A percentile compares a stretch with the other conserved stretches of the same genome.
Conservation (phyloP, 768 basidiomycete species). For the Suillus fuscotomentosus region DNA sequence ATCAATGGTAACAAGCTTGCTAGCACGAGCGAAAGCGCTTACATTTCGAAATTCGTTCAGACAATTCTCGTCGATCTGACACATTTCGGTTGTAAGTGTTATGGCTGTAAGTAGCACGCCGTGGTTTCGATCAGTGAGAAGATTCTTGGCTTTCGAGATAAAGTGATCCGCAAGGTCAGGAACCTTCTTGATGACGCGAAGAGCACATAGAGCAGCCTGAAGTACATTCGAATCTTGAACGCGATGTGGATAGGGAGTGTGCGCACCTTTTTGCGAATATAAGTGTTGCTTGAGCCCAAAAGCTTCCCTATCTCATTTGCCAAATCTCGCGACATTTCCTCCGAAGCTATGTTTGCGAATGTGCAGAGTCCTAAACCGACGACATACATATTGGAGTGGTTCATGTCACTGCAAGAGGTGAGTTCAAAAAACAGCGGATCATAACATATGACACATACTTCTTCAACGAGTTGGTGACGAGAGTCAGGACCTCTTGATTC, state of each 20-base stretch:
- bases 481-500: constrained; percentile 94
- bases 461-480: constrained; percentile 97
- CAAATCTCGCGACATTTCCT: constrained; percentile 99
- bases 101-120: constrained; percentile 94
- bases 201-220: constrained; percentile 92
- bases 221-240: background rate
- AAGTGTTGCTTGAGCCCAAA: constrained; percentile 95
- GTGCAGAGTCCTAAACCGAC: constrained; percentile 97
- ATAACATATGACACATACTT: constrained; percentile 57
- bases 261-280: constrained; percentile 95
- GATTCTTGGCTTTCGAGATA: constrained; percentile 79
- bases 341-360: constrained; percentile 98
- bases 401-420: constrained; percentile 80
- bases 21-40: constrained; percentile 19
- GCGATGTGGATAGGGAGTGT: background rate
- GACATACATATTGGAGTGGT: constrained; percentile 98
- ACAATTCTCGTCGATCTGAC: constrained; percentile 67
- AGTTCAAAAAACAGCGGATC: constrained; percentile 2
- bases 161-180: constrained; percentile 96
- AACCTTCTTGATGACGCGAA: constrained; percentile 92
- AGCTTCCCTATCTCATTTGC: constrained; percentile 98
- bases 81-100: constrained; percentile 95
- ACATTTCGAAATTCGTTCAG: constrained; percentile 91
- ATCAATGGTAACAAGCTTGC: constrained; percentile 4
- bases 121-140: constrained; percentile 94